Evolutionary conservation across 352 stramenopile species (phyloP).

Genomic region (Thraustochytrium sp.): DNA sequence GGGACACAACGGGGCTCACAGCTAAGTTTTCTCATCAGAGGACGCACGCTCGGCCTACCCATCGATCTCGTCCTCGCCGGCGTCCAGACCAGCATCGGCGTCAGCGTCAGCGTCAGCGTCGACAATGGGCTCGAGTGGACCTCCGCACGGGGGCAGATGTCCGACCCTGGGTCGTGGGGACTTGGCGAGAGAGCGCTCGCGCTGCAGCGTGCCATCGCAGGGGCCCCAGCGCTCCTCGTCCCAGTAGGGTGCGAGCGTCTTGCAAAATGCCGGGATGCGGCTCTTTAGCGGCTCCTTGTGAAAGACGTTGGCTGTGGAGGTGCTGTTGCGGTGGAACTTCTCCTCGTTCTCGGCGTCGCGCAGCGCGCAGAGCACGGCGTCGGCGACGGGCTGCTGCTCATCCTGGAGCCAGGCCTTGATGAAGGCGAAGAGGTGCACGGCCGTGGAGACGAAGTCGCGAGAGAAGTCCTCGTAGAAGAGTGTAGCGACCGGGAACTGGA

Average conservation of each 20-base stretch:
- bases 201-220: background rate
- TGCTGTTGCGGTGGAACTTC: conserved; percentile 10
- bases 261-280: background rate
- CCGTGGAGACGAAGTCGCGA: background rate
- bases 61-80: background rate
- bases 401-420: background rate
- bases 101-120: background rate
- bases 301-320: background rate
- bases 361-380: background rate
- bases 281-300: background rate
- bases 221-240: background rate
- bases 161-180: background rate
- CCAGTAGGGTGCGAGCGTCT: background rate
- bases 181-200: background rate
- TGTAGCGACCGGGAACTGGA: conserved; percentile 3
- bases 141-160: background rate
- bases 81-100: background rate
- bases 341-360: background rate
- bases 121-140: background rate
- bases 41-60: background rate
- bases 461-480: conserved; percentile 38
- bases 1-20: too few species aligned
- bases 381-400: background rate
- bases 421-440: conserved; percentile 11
- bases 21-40: too few species aligned